These are phyloP conservation scores for Asparagopsis taxiformis DNA, from an alignment of 31 red algal species.

Conservation along the genomic window DNA sequence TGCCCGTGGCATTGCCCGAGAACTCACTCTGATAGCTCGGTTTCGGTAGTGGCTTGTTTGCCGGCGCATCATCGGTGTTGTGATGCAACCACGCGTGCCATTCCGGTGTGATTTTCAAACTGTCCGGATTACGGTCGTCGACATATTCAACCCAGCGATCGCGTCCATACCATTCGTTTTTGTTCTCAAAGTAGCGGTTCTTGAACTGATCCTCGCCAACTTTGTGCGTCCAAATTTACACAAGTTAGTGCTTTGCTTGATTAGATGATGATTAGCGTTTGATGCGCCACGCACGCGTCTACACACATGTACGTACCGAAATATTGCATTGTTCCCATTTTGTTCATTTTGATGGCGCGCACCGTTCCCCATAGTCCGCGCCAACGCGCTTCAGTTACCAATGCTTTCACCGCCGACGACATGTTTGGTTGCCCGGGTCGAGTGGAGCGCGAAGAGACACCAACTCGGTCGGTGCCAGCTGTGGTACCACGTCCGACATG, in stretches of 20 bases:
- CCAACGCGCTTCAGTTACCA: constrained; percentile 66
- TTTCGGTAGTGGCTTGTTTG: constrained; percentile 19
- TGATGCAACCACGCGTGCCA: constrained; percentile 83
- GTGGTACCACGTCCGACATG: not conserved
- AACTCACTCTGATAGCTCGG: constrained; percentile 60
- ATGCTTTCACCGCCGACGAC: no score
- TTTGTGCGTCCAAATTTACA: no score
- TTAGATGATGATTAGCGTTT: no score
- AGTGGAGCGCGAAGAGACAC: no score
- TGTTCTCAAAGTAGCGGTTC: constrained; percentile 87
- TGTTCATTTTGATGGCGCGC: constrained; percentile 77
- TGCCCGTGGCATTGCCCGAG: constrained; percentile 61
- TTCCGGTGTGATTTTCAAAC: constrained; percentile 71
- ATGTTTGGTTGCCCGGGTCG: no score
- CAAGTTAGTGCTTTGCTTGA: no score
- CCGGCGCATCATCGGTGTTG: constrained; percentile 41
- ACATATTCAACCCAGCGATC: constrained; percentile 92
- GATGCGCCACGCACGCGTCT: no score
- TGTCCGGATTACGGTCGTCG: constrained; percentile 59
- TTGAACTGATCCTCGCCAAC: constrained; percentile 82
- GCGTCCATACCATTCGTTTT: constrained; percentile 47
- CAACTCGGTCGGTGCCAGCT: not conserved
- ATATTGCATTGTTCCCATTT: constrained; percentile 78
- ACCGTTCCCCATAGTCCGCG: constrained; percentile 92
- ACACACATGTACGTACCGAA: constrained; percentile 38